Conservation (phyloP, 306 rosid species). For the Corylus avellana region DNA sequence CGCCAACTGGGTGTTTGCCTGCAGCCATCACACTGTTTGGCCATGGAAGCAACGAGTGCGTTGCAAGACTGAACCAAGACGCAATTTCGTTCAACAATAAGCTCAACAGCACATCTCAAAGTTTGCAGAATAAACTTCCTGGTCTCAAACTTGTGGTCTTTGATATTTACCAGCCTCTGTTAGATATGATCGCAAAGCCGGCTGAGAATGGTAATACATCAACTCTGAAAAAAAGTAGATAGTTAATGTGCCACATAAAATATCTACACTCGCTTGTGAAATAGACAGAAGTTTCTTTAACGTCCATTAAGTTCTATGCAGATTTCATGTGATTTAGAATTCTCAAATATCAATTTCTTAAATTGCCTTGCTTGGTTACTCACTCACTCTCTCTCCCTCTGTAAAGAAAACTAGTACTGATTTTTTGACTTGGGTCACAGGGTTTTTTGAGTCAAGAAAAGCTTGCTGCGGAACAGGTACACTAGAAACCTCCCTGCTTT, state of each 20-base stretch:
- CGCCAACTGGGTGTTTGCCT: conserved; percentile 60
- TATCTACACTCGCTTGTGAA: conserved; percentile 8
- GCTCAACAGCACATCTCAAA: conserved; percentile 44
- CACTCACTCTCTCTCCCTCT: not conserved
- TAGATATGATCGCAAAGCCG: conserved; percentile 45
- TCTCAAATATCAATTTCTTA: not conserved
- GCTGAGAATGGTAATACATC: conserved; percentile 39
- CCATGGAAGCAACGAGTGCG: conserved; percentile 56
- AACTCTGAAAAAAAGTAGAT: conserved; percentile 30
- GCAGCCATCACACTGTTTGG: conserved; percentile 55
- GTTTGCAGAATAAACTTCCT: conserved; percentile 40
- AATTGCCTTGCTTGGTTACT: not conserved
- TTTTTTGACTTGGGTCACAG: conserved; percentile 23
- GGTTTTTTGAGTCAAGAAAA: conserved; percentile 55
- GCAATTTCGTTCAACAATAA: conserved; percentile 59
- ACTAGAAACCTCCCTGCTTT: conserved; percentile 56
- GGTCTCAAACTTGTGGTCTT: conserved; percentile 55
- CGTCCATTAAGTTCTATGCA: conserved; percentile 15
- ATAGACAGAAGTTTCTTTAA: conserved; percentile 7
- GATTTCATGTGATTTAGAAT: conserved; percentile 19
- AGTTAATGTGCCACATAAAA: not conserved
- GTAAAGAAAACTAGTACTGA: not conserved
- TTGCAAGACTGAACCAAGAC: conserved; percentile 48
- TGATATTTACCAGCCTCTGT: conserved; percentile 54
- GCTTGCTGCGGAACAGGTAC: conserved; percentile 74